Conservation (phyloP, 1,284 basidiomycete genomes). For the Kwoniella shivajii region DNA sequence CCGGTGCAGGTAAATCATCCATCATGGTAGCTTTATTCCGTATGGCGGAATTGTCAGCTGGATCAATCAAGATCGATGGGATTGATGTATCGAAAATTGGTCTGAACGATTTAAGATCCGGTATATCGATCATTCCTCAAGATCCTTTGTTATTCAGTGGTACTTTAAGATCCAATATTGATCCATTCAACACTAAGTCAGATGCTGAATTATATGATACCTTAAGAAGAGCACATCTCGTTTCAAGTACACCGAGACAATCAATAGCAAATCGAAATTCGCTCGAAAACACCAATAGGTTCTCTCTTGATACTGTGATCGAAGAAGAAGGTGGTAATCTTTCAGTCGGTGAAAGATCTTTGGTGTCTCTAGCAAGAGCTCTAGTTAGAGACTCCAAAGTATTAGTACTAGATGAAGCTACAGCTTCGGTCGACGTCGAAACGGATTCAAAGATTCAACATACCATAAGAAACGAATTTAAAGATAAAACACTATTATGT, state of each 20-base stretch:
- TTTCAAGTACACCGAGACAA: slow-evolving; percentile 5
- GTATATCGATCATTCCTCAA: slow-evolving; percentile 76
- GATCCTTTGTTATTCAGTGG: slow-evolving; percentile 69
- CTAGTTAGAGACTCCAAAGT: slow-evolving; percentile 60
- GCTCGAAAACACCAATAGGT: slow-evolving; percentile 60
- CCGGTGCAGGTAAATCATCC: slow-evolving; percentile 63
- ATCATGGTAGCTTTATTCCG: slow-evolving; percentile 61
- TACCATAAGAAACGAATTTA: slow-evolving; percentile 69
- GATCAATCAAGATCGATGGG: slow-evolving; percentile 54
- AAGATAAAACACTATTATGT: slow-evolving; percentile 64
- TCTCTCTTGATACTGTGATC: slow-evolving; percentile 76
- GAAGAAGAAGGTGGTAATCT: slow-evolving; percentile 85
- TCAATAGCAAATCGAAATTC: slow-evolving; percentile 17
- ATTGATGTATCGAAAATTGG: slow-evolving; percentile 59
- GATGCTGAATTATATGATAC: slow-evolving; percentile 81
- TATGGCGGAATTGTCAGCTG: slow-evolving; percentile 54
- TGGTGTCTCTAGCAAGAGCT: slow-evolving; percentile 72
- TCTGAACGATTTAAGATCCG: slow-evolving; percentile 56
- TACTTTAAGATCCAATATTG: slow-evolving; percentile 63
- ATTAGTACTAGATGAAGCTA: slow-evolving; percentile 65
- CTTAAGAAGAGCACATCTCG: slow-evolving; percentile 72
- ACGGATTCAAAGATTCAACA: slow-evolving; percentile 72
- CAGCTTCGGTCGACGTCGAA: slow-evolving; percentile 61
- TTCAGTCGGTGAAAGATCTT: slow-evolving; percentile 65
- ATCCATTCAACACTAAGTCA: slow-evolving; percentile 72